A percentile compares a stretch with the other conserved stretches of the same genome.
Conservation (phyloP, 2,329 filamentous ascomycete species). For the Penicillium brasilianum region DNA sequence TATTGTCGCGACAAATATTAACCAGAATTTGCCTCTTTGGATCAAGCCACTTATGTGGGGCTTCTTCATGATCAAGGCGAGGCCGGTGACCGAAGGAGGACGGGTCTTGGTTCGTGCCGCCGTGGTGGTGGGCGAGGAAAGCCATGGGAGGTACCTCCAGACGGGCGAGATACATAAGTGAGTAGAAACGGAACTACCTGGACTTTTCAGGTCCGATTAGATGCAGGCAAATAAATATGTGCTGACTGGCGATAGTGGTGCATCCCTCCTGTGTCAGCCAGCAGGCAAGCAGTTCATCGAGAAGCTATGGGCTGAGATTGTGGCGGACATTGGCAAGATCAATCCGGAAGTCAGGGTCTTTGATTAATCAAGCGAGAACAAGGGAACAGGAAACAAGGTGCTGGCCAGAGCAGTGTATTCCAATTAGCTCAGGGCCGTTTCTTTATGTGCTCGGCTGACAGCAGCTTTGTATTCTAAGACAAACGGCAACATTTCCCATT, state of each 20-base stretch:
- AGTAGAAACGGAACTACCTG: neutral
- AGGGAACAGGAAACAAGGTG: neutral
- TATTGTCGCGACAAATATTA: constrained; percentile 16
- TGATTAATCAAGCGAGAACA: neutral
- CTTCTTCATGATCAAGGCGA: neutral
- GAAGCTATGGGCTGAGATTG: constrained; percentile 9
- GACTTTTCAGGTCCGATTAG: neutral
- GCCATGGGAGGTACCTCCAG: constrained; percentile 18
- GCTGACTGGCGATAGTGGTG: neutral
- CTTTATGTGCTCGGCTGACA: neutral
- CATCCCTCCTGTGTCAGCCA: neutral
- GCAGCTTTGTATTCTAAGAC: neutral
- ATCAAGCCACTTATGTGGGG: constrained; percentile 16
- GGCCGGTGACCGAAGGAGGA: constrained; percentile 10
- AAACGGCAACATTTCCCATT: neutral
- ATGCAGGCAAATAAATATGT: neutral
- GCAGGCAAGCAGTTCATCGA: constrained; percentile 3
- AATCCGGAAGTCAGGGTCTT: neutral
- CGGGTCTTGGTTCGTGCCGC: constrained; percentile 21
- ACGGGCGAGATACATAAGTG: neutral
- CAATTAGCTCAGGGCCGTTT: no score
- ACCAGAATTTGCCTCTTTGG: constrained; percentile 14
- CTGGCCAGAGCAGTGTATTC: neutral
- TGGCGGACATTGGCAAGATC: neutral
- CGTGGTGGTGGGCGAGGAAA: constrained; percentile 16